Base-by-base conservation (phyloP, 2,329 filamentous ascomycete species). In the Fusarium multiceps region DNA sequence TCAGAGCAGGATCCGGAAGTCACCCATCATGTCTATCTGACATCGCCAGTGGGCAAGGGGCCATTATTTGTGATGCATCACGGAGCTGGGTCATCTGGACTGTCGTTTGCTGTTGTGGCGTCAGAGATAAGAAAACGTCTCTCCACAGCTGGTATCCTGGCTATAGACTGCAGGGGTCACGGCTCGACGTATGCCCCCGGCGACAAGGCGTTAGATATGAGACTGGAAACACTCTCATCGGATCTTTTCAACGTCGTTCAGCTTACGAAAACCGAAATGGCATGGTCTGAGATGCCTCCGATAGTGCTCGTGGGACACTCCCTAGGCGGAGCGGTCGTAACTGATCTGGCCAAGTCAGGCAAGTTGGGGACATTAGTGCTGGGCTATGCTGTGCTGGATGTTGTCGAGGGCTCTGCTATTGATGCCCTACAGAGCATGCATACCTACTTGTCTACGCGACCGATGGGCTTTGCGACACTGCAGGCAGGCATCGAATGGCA, bases 341-440 rank as follows among this genome's bases (percentile, higher is more conserved):
- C 93, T 1, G 89, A 97, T 75, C 84, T 97, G 59, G 94, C 94
- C 14, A 89, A 87, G 75, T 86, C 85, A 20, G 88, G 88, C 2
- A 82, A 85, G 41, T 82, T 97, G 37, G 92, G 91, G 3, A 79
- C 82, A 40, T 86, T 89, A 27, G 79, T 98, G 2, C 83, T 98
- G 18, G 96, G 93, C 21, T 97, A 95, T 80, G 93, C 90, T 6
- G 94, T 98, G 10, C 84, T 99, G 18, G 96, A 99, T 80, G 93
- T 99, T 7, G 96, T 99, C 28, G 96, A 99, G 80, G 93, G 96
- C 13, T 97, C 93, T 1, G 96, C 96, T 34, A 95, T 99, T 80
- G 96, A 98, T 78, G 95, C 96, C 4, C 85, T 99, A 55, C 90
- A 94, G 79, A 94, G 92, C 79, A 99, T 99, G 96, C 92, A 96